Evolutionary conservation across 2,329 filamentous ascomycete species (phyloP).

Genomic region (Cadophora malorum): DNA sequence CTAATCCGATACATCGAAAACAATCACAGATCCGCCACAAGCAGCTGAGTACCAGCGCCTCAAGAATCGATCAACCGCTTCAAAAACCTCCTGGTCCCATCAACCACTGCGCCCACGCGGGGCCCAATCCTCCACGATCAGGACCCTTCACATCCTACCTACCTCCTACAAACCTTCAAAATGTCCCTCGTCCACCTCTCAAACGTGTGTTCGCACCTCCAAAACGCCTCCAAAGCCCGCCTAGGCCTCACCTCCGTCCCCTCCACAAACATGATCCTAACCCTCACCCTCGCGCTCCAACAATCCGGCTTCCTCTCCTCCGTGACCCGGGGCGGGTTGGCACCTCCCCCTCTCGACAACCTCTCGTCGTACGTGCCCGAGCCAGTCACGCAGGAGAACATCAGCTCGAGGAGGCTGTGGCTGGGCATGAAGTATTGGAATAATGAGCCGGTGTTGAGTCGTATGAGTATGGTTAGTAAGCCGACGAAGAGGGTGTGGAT

Average conservation of each 20-base stretch:
- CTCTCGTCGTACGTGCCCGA: conserved; percentile 55
- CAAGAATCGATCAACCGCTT: neutral
- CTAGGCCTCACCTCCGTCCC: conserved; percentile 73
- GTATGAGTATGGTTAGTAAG: conserved; percentile 69
- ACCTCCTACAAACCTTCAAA: conserved; percentile 9
- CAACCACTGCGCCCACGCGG: conserved; percentile 10
- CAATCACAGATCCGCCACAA: neutral
- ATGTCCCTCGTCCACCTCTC: conserved; percentile 78
- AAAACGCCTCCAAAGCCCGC: conserved; percentile 74
- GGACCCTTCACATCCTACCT: neutral
- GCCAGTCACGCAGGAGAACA: conserved; percentile 63
- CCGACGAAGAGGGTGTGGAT: conserved; percentile 71
- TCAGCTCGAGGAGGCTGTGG: conserved; percentile 70
- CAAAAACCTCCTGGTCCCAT: neutral
- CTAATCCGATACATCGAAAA: neutral
- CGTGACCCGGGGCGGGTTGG: conserved; percentile 67
- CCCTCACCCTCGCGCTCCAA: conserved; percentile 68
- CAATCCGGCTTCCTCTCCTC: conserved; percentile 71
- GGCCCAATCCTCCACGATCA: neutral
- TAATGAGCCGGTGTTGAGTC: conserved; percentile 69
- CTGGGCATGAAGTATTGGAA: conserved; percentile 78
- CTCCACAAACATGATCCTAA: conserved; percentile 69
- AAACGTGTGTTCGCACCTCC: conserved; percentile 74
- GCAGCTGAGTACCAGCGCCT: neutral
- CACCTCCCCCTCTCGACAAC: conserved; percentile 58